A percentile compares a stretch with the other conserved stretches of the same genome.
Evolutionary conservation across 2,329 filamentous ascomycete genomes (phyloP).

Genomic region (Xylariales sp.): DNA sequence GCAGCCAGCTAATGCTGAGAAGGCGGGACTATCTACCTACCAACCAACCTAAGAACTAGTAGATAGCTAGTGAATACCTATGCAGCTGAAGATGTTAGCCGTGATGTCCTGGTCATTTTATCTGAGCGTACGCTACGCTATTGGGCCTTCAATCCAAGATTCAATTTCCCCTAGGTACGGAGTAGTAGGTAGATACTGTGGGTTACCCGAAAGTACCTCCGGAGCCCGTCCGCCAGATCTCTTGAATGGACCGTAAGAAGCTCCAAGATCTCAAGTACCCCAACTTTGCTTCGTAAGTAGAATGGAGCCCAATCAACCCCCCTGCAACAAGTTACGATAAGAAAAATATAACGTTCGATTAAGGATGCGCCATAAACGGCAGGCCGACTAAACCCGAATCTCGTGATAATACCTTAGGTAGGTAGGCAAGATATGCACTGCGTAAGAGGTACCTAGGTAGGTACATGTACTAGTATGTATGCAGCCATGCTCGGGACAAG

Average conservation of each 20-base stretch:
- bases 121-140: too few relatives aligned
- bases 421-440: background rate
- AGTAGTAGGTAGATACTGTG: too few relatives aligned
- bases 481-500: background rate
- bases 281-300: background rate
- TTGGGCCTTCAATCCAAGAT: background rate
- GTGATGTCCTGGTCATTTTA: too few relatives aligned
- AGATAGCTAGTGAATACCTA: too few relatives aligned
- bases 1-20: too few relatives aligned
- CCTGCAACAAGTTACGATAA: background rate
- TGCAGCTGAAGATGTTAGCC: too few relatives aligned
- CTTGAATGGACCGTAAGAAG: background rate
- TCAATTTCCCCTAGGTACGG: background rate
- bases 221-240: background rate
- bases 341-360: background rate
- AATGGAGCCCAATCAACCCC: background rate
- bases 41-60: too few relatives aligned
- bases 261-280: conserved; percentile 16
- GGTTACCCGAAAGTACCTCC: background rate
- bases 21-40: too few relatives aligned
- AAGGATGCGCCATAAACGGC: background rate
- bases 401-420: background rate
- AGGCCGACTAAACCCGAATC: background rate
- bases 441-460: background rate
- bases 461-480: background rate